These are phyloP conservation scores for Aspergillus sp. DNA, from an alignment of 2,329 filamentous ascomycete species.

Conservation along the genomic window DNA sequence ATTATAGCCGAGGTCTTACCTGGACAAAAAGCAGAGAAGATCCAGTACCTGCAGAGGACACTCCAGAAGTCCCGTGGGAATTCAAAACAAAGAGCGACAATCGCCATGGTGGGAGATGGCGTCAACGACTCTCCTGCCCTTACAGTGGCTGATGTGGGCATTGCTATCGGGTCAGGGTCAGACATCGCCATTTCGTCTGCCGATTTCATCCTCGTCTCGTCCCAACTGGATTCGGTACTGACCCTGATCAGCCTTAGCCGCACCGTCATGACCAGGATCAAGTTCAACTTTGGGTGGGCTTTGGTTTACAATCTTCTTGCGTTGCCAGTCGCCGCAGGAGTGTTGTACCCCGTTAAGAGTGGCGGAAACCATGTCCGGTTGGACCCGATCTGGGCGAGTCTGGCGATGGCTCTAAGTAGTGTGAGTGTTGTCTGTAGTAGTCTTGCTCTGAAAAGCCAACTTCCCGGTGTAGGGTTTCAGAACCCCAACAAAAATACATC, in stretches of 20 bases:
- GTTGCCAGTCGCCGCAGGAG: slow-evolving; percentile 75
- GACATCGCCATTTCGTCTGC: slow-evolving; percentile 77
- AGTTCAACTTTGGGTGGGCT: slow-evolving; percentile 81
- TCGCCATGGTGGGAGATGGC: slow-evolving; percentile 62
- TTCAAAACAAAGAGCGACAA: slow-evolving; percentile 24
- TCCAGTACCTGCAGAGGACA: slow-evolving; percentile 14
- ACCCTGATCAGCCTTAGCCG: slow-evolving; percentile 70
- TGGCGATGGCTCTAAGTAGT: slow-evolving; percentile 81
- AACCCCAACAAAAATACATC: no score
- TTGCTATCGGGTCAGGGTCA: slow-evolving; percentile 72
- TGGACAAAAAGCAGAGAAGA: neutral
- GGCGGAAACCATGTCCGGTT: slow-evolving; percentile 15
- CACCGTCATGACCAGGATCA: slow-evolving; percentile 70
- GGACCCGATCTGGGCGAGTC: slow-evolving; percentile 62
- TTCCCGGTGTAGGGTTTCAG: no score
- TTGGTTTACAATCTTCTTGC: slow-evolving; percentile 74
- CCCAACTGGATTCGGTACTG: slow-evolving; percentile 64
- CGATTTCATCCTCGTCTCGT: slow-evolving; percentile 68
- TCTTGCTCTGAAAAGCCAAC: no score
- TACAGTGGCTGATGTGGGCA: slow-evolving; percentile 72
- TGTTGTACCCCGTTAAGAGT: slow-evolving; percentile 60
- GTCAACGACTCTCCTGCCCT: slow-evolving; percentile 80
- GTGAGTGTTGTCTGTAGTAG: slow-evolving; percentile 77
- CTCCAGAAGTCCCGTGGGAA: neutral
- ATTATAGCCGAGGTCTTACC: no score